Evolutionary conservation across 805 yeast genomes (phyloP), one percentile per base, ranked within the genome.

Genomic region (Wickerhamomyces alni): DNA sequence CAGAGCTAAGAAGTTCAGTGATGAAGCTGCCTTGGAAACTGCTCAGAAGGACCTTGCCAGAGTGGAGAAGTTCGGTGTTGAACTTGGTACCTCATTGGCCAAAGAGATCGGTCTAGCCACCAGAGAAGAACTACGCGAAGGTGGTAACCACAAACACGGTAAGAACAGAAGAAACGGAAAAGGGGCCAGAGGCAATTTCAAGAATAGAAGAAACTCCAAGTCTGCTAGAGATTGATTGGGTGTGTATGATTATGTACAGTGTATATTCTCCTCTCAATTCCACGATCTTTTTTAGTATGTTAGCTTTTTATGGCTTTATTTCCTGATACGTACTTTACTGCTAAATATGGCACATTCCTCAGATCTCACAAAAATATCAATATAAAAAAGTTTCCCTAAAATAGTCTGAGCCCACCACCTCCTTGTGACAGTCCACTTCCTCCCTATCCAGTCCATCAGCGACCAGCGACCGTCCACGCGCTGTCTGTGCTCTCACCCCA

Each of bases 21-120:
- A 70, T 45, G 87, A 80, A 38, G 55, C 43, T 18, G 63, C 65
- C 12, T 72, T 75, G 19, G 68, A 68, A 29, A 70, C 67, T 17
- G 75, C 83, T 35, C 76, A 76, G 54, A 77, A 75, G 45, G 80
- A 76, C 44, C 65, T 87, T 51, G 70, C 69, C 28, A 76, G 95
- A 57, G 77, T 88, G 46, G 81, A 82, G 58, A 87, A 86, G 66
- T 89, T 87, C 57, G 98, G 97, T 22, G 75, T 87, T 36, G 82
- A 80, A 45, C 58, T 70, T 27, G 79, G 79, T 41, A 77, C 84
- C 30, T 73, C 80, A 9, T 61, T 83, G 48, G 88, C 87, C 28
- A 67, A 65, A 46, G 88, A 82, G 53, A 67, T 83, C 35, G 88
- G 88, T 0, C 54, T 76, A 32, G 75, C 37, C 13, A 33, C 44